phyloP scores from a whole-genome alignment of 257 asterid genomes.

The Echium plantagineum region DNA sequence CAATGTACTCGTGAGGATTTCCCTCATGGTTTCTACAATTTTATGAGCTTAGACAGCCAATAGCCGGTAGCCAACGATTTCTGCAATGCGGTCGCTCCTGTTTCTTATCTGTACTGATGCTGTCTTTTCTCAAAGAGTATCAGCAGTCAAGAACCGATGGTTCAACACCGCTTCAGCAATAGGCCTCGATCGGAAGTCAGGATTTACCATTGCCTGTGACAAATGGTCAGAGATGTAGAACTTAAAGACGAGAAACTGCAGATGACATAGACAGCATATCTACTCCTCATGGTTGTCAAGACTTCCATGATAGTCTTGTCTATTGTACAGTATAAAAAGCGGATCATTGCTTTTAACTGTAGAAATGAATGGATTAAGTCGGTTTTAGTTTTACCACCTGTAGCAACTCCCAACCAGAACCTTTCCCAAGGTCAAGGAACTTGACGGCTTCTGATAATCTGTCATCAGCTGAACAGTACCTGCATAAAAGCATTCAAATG shows the following conservation, averaged over 20 bases:
- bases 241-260: slow-evolving; percentile 1
- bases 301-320: not conserved
- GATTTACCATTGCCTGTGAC: slow-evolving; percentile 66
- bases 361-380: no score
- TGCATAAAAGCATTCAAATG: slow-evolving; percentile 16
- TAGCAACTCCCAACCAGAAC: slow-evolving; percentile 89
- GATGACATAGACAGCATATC: not conserved
- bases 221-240: not conserved
- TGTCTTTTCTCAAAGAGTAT: slow-evolving; percentile 24
- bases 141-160: slow-evolving; percentile 58
- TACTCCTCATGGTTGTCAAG: not conserved
- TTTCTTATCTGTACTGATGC: not conserved
- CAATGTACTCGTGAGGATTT: not conserved
- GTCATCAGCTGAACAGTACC: slow-evolving; percentile 82
- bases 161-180: slow-evolving; percentile 74
- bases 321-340: not conserved
- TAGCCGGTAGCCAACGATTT: not conserved
- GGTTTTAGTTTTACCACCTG: slow-evolving; percentile 37
- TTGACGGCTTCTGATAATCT: slow-evolving; percentile 64
- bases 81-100: not conserved
- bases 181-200: slow-evolving; percentile 69
- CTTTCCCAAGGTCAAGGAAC: slow-evolving; percentile 59
- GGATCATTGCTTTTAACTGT: not conserved
- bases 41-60: no score
- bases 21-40: not conserved